Evolutionary conservation across 139 green algal species (phyloP).

Genomic region (Dunaliella primolecta): DNA sequence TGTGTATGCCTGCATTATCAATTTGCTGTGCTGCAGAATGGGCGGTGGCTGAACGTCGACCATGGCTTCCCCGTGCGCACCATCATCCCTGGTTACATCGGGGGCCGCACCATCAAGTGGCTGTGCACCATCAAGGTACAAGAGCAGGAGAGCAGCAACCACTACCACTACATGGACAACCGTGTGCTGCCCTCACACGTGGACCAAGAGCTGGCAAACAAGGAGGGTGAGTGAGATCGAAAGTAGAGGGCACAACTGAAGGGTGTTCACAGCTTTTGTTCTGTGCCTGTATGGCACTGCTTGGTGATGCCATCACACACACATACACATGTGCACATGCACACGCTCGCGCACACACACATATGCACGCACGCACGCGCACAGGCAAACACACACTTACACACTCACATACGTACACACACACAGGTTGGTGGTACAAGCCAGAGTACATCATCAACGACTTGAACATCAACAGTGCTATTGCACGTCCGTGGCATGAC

Average conservation of each 20-base stretch:
- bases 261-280: no score
- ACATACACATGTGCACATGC: neutral
- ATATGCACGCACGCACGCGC: no score
- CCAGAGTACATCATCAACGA: slow-evolving; percentile 99
- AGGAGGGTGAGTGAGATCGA: slow-evolving; percentile 59
- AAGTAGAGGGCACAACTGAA: no score
- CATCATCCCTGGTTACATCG: slow-evolving; percentile 86
- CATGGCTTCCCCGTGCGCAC: slow-evolving; percentile 64
- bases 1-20: no score
- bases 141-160: slow-evolving; percentile 78
- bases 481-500: slow-evolving; percentile 83
- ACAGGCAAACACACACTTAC: neutral
- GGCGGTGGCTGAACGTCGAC: slow-evolving; percentile 50
- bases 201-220: slow-evolving; percentile 81
- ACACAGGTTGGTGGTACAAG: slow-evolving; percentile 92
- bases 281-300: no score
- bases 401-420: neutral
- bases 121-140: slow-evolving; percentile 76
- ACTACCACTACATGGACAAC: slow-evolving; percentile 99
- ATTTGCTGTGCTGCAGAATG: no score
- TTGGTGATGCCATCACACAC: no score
- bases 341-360: neutral
- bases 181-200: slow-evolving; percentile 91
- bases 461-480: slow-evolving; percentile 94
- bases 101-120: slow-evolving; percentile 88